Evolutionary conservation across 257 asterid genomes (phyloP), one percentile per base, ranked within the genome.

Genomic region (Ajuga chamaepitys): DNA sequence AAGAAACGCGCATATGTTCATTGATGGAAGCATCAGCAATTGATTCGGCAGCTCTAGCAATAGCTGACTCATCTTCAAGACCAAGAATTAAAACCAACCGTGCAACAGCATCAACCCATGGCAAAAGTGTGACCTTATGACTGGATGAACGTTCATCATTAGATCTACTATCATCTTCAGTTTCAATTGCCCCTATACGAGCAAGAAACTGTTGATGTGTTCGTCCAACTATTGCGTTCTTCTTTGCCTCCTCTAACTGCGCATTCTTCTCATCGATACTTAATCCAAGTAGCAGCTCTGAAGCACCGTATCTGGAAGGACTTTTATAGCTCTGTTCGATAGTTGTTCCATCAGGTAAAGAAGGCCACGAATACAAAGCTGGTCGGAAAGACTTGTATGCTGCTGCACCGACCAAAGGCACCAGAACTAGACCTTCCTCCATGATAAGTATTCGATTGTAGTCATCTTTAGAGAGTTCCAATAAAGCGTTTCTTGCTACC

Each of bases 41-140:
- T 4, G 88, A 73, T 62, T 72, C 85, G 20, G 98, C 95, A 64
- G 95, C 95, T 79, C 84, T 75, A 24, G 90, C 77, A 76, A 86
- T 63, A 64, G 96, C 95, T 1, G 79, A 75, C 67, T 88, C 96
- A 26, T 88, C 95, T 70, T 88, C 89, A 73, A 91, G 95, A 51
- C 82, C 92, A n/a, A 88, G 89, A 78, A 91, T 86, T 62, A 91
- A 78, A 75, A 86, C 98, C 83, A 88, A 72, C 26, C 95, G 83
- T 22, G 95, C 98, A 75, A 88, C 91, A 16, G 85, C 95, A 78
- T 88, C 90, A 8, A 78, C 44, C 87, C 84, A 81, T 12, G 96
- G 88, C 82, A 91, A 76, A 66, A 88, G 80, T 13, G 96, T 91
- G 77, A 79, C 74, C 45, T 79, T 73, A 70, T 70, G 70, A 75